Conservation (phyloP, 2,329 filamentous ascomycete genomes). For the Pleurostoma richardsiae region DNA sequence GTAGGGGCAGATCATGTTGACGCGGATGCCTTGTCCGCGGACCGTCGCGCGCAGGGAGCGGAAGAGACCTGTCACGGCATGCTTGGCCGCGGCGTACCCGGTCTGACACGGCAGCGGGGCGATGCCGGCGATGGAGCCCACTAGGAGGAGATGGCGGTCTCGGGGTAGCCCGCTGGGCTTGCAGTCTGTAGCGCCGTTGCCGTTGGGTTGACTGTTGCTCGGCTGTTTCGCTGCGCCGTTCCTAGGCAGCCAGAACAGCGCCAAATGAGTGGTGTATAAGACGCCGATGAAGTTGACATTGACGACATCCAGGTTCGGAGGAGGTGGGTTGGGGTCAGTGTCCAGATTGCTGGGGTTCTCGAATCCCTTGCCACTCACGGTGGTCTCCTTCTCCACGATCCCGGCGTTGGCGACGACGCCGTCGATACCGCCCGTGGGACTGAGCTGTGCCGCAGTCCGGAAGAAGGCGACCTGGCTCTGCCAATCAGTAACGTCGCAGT, state of each 20-base stretch:
- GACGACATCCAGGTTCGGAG: slow-evolving; percentile 47
- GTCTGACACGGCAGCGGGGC: slow-evolving; percentile 34
- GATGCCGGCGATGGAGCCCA: slow-evolving; percentile 58
- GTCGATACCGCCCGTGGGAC: slow-evolving; percentile 52
- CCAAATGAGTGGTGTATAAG: slow-evolving; percentile 61
- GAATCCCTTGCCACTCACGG: slow-evolving; percentile 27
- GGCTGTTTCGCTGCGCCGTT: slow-evolving; percentile 29
- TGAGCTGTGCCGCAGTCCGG: slow-evolving; percentile 48
- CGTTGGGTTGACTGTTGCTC: background rate
- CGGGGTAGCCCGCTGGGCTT: slow-evolving; percentile 14
- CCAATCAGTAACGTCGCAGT: slow-evolving; percentile 63
- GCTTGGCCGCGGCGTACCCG: slow-evolving; percentile 59
- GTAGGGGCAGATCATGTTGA: slow-evolving; percentile 65
- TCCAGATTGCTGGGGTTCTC: slow-evolving; percentile 39
- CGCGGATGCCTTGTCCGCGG: slow-evolving; percentile 45
- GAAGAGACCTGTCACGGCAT: slow-evolving; percentile 62
- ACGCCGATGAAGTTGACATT: slow-evolving; percentile 61
- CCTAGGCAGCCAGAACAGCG: slow-evolving; percentile 50
- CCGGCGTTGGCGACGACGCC: slow-evolving; percentile 64
- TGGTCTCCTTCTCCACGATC: slow-evolving; percentile 37
- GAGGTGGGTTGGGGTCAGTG: slow-evolving; percentile 28
- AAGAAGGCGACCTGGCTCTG: slow-evolving; percentile 60
- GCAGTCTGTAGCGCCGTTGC: slow-evolving; percentile 8
- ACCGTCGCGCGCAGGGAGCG: slow-evolving; percentile 49
- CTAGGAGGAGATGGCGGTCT: slow-evolving; percentile 57